phyloP scores from a whole-genome alignment of 1,284 basidiomycete species.

The Cutaneotrichosporon cutaneum region DNA sequence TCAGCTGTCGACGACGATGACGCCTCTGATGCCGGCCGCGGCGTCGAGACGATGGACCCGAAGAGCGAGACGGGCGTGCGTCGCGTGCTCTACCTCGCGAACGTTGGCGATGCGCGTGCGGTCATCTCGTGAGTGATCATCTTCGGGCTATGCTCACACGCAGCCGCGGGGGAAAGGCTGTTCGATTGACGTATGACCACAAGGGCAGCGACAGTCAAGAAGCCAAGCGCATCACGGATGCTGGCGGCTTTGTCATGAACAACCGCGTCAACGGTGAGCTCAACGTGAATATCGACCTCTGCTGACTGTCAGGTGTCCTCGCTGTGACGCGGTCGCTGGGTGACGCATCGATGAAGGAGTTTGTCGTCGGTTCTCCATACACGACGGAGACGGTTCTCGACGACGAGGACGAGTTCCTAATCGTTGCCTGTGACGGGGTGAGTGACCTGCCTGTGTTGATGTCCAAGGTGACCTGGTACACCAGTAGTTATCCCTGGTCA shows the following conservation, averaged over 20 bases:
- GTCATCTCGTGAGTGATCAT: constrained; percentile 46
- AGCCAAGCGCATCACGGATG: constrained; percentile 94
- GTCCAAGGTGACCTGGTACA: too few relatives aligned
- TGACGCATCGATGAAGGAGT: constrained; percentile 99
- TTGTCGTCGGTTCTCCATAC: constrained; percentile 95
- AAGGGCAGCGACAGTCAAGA: constrained; percentile 97
- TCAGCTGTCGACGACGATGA: constrained; percentile 32
- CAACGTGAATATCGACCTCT: constrained; percentile 13
- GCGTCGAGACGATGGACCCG: constrained; percentile 48
- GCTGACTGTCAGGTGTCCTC: constrained; percentile 63
- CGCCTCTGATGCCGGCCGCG: constrained; percentile 34
- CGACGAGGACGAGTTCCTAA: constrained; percentile 89
- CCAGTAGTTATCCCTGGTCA: too few relatives aligned
- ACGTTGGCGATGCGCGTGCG: constrained; percentile 69
- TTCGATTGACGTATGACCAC: constrained; percentile 96
- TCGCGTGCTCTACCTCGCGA: constrained; percentile 90
- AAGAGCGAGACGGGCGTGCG: constrained; percentile 51
- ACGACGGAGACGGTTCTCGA: constrained; percentile 93
- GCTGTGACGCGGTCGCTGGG: constrained; percentile 95
- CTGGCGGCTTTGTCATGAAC: constrained; percentile 98
- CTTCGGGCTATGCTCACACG: constrained; percentile 37
- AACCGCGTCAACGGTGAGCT: constrained; percentile 81
- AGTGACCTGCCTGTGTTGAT: constrained; percentile 46
- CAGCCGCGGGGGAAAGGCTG: constrained; percentile 75
- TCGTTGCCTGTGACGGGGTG: constrained; percentile 97